phyloP scores from a whole-genome alignment of 805 yeast species.

The Vanderwaltozyma verrucispora region DNA sequence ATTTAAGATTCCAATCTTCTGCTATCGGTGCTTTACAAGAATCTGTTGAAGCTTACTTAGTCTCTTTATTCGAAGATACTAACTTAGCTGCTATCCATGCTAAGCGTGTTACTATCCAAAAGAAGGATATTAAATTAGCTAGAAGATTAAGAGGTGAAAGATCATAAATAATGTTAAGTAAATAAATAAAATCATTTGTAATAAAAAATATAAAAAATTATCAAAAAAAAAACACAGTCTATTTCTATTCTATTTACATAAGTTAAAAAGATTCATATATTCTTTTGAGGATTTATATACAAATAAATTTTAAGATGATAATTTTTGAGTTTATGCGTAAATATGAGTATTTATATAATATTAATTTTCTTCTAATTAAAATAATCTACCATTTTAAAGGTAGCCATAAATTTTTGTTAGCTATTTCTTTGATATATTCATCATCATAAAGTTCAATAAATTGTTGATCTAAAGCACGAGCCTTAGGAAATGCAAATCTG shows the following conservation, averaged over 20 bases:
- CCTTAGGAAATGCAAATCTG: constrained; percentile 89
- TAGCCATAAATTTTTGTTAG: constrained; percentile 43
- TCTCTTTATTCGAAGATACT: constrained; percentile 92
- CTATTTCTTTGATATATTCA: constrained; percentile 44
- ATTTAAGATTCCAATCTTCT: constrained; percentile 91
- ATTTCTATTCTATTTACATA: no score
- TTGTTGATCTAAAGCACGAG: constrained; percentile 91
- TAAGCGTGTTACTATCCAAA: constrained; percentile 96
- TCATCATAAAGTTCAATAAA: constrained; percentile 85
- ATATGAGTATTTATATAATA: no score
- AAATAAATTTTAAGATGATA: constrained; percentile 67
- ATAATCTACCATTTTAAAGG: constrained; percentile 53
- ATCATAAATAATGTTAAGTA: constrained; percentile 37
- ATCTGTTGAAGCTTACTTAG: constrained; percentile 96
- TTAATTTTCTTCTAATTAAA: no score
- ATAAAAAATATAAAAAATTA: neutral
- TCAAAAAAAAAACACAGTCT: neutral
- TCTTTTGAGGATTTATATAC: no score
- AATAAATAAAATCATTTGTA: neutral
- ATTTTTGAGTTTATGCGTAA: no score
- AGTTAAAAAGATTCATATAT: neutral
- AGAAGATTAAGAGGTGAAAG: constrained; percentile 97
- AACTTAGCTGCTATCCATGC: constrained; percentile 98
- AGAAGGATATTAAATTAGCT: constrained; percentile 95
- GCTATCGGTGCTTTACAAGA: constrained; percentile 97